phyloP scores from a whole-genome alignment of 2,329 filamentous ascomycete genomes.

The Epichloe uncinata region DNA sequence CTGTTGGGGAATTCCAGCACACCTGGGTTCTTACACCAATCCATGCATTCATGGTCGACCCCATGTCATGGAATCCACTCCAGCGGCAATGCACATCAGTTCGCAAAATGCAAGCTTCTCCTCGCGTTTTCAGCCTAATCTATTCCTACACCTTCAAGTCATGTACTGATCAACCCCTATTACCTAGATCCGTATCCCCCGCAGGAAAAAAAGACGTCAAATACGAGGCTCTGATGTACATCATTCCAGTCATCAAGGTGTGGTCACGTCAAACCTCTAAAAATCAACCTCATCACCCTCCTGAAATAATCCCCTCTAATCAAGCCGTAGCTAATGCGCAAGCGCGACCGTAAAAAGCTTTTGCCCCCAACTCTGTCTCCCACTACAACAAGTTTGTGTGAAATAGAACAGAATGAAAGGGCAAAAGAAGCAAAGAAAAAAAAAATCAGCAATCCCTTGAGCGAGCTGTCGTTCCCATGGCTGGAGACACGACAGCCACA shows the following conservation, averaged over 20 bases:
- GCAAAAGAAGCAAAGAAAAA: not conserved
- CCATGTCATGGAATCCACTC: too few relatives aligned
- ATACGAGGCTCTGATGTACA: conserved; percentile 12
- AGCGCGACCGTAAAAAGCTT: not conserved
- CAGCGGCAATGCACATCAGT: too few relatives aligned
- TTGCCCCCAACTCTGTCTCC: not conserved
- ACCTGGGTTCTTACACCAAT: too few relatives aligned
- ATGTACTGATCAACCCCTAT: not conserved
- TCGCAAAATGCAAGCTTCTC: too few relatives aligned
- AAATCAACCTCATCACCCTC: not conserved
- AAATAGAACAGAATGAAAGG: not conserved
- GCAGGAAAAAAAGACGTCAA: not conserved
- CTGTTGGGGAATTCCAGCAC: too few relatives aligned
- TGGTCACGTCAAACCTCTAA: not conserved
- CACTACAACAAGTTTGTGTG: not conserved
- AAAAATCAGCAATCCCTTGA: not conserved
- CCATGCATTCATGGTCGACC: too few relatives aligned
- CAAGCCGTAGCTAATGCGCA: not conserved
- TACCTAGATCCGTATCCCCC: too few relatives aligned
- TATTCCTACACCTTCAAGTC: too few relatives aligned
- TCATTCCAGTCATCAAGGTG: conserved; percentile 14
- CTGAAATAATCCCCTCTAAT: not conserved
- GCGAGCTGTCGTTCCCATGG: not conserved
- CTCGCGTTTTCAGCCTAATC: too few relatives aligned
- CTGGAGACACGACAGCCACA: not conserved